Percentiles rank a stretch among this genome's conserved stretches.
These are phyloP conservation scores for Cutaneotrichosporon sp. DNA, from an alignment of 1,284 basidiomycete genomes.

Conservation along the genomic window DNA sequence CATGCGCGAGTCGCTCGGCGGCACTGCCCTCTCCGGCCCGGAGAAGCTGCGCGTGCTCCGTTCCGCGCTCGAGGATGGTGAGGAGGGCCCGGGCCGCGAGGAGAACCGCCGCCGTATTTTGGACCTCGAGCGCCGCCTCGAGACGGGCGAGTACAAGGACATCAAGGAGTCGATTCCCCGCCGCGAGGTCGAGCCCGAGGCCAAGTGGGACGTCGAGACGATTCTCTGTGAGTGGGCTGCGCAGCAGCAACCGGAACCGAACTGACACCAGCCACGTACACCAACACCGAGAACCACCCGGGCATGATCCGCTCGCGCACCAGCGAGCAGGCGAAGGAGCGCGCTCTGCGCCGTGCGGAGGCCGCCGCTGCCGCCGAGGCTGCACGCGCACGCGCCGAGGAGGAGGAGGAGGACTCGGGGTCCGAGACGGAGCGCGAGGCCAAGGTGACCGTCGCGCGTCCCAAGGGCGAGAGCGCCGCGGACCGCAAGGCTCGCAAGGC, in stretches of 20 bases:
- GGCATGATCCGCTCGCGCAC: conserved; percentile 70
- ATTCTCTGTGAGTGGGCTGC: conserved; percentile 74
- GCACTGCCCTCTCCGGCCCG: conserved; percentile 63
- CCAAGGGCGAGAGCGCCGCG: conserved; percentile 77
- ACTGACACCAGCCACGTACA: conserved; percentile 73
- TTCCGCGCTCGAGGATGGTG: conserved; percentile 70
- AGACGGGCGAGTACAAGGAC: conserved; percentile 56
- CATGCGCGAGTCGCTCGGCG: conserved; percentile 69
- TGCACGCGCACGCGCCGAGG: conserved; percentile 35
- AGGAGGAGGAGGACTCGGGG: conserved; percentile 52
- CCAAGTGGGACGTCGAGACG: conserved; percentile 92
- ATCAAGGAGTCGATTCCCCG: conserved; percentile 39
- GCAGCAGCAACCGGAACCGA: neutral
- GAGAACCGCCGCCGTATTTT: conserved; percentile 64
- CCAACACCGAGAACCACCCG: conserved; percentile 93
- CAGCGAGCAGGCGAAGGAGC: conserved; percentile 53
- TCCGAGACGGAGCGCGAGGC: conserved; percentile 50
- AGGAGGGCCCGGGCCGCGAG: conserved; percentile 39
- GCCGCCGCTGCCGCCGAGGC: conserved; percentile 19
- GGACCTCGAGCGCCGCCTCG: conserved; percentile 56
- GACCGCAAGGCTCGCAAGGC: conserved; percentile 86
- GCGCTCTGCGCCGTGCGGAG: conserved; percentile 28
- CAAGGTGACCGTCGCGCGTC: conserved; percentile 60
- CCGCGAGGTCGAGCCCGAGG: conserved; percentile 59
- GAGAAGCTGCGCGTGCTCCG: conserved; percentile 80